phyloP scores from a whole-genome alignment of 2,329 filamentous ascomycete genomes.

The Fusarium sp. region DNA sequence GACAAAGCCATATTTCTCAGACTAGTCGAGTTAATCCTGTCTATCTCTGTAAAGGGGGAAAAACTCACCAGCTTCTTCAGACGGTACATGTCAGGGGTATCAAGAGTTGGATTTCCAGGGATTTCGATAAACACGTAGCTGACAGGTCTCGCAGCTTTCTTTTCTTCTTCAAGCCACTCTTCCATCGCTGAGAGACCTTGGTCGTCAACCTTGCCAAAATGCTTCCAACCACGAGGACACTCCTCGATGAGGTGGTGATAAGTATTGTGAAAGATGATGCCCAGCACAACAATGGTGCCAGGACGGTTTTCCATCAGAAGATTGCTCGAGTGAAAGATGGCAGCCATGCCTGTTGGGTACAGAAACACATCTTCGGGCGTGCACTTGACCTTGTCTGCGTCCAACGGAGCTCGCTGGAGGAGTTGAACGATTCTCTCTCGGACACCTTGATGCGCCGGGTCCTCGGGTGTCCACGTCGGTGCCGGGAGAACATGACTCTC shows the following conservation, averaged over 20 bases:
- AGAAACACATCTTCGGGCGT: constrained; percentile 59
- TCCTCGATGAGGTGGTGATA: constrained; percentile 61
- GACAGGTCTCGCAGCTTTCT: constrained; percentile 52
- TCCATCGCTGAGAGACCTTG: constrained; percentile 59
- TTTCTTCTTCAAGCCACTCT: constrained; percentile 55
- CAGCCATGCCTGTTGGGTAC: constrained; percentile 66
- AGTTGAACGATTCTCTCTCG: constrained; percentile 55
- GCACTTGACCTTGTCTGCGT: constrained; percentile 42
- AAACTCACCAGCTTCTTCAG: constrained; percentile 53
- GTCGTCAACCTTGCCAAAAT: constrained; percentile 58
- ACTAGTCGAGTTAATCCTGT: constrained; percentile 29
- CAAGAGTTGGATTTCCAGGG: constrained; percentile 52
- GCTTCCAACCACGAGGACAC: constrained; percentile 56
- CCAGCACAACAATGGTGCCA: constrained; percentile 57
- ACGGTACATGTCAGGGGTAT: constrained; percentile 49
- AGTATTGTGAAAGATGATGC: constrained; percentile 64
- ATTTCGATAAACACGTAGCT: constrained; percentile 62
- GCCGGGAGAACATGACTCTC: constrained; percentile 39
- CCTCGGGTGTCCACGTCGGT: constrained; percentile 55
- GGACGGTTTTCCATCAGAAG: constrained; percentile 51
- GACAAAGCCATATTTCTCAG: constrained; percentile 58
- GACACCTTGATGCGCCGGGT: constrained; percentile 52
- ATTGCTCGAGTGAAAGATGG: constrained; percentile 58
- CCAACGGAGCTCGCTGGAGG: constrained; percentile 54
- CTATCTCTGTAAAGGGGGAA: background rate